These are phyloP conservation scores for Eucommia ulmoides DNA, from an alignment of 257 asterid species.

Conservation along the genomic window DNA sequence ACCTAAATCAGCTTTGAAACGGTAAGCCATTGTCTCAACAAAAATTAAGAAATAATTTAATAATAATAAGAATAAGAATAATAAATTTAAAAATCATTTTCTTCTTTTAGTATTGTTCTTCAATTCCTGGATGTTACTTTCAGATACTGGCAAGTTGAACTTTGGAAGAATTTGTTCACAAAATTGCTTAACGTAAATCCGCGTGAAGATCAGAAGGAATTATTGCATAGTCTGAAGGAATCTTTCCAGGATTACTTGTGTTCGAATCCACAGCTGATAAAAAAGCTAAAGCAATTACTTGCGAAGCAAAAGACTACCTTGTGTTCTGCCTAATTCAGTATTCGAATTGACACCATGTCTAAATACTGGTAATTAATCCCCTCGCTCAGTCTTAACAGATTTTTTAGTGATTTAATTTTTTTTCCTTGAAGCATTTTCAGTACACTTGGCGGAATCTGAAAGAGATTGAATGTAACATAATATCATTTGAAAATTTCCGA, in stretches of 20 bases:
- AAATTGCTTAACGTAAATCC: constrained; percentile 55
- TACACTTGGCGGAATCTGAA: no score
- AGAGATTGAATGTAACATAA: no score
- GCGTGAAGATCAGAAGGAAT: constrained; percentile 39
- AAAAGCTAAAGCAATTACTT: constrained; percentile 54
- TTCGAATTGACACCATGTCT: no score
- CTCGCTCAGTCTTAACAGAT: no score
- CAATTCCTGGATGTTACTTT: not conserved
- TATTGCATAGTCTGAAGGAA: constrained; percentile 42
- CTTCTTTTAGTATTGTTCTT: not conserved
- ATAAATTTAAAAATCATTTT: no score
- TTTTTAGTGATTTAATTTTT: no score
- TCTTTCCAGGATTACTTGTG: constrained; percentile 74
- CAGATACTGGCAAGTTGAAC: constrained; percentile 77
- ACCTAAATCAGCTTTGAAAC: constrained; percentile 60
- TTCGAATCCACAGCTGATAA: constrained; percentile 55
- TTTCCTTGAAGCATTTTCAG: no score
- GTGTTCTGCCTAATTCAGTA: constrained; percentile 48
- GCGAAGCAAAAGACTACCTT: constrained; percentile 65
- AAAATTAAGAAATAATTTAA: not conserved
- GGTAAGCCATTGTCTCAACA: constrained; percentile 25
- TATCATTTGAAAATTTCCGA: no score
- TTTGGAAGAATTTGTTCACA: constrained; percentile 60
- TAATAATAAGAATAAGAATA: no score
- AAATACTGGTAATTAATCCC: no score